phyloP scores from a whole-genome alignment of 1,284 basidiomycete genomes.

The Exobasidium rhododendri region DNA sequence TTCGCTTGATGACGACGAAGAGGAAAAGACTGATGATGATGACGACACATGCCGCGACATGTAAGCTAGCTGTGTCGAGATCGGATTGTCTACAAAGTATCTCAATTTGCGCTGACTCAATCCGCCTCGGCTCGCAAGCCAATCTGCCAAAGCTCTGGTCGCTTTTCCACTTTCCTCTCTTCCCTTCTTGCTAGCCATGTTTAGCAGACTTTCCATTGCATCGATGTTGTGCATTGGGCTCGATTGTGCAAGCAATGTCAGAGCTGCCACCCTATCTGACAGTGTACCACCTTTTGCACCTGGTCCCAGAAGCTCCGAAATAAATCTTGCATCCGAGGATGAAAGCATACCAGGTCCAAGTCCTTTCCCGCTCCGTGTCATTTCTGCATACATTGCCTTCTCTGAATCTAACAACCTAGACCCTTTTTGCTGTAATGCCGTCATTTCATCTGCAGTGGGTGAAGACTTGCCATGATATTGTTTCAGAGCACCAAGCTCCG shows the following conservation, averaged over 20 bases:
- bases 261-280: conserved; percentile 85
- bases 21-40: no score
- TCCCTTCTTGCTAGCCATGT: conserved; percentile 82
- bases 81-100: conserved; percentile 85
- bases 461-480: neutral
- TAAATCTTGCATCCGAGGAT: conserved; percentile 50
- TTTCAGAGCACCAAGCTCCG: neutral
- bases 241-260: conserved; percentile 84
- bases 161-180: conserved; percentile 88
- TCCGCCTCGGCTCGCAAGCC: conserved; percentile 73
- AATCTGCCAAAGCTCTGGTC: conserved; percentile 85
- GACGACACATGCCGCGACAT: conserved; percentile 23
- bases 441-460: conserved; percentile 11
- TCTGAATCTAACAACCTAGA: conserved; percentile 36
- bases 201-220: conserved; percentile 62
- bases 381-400: conserved; percentile 34
- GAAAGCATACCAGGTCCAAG: conserved; percentile 41
- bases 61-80: conserved; percentile 57
- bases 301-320: conserved; percentile 37
- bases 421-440: conserved; percentile 33
- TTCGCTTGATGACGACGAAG: neutral
- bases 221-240: conserved; percentile 79
- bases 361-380: conserved; percentile 41
- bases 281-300: conserved; percentile 63
- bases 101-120: conserved; percentile 69